These are phyloP conservation scores for Sonneratia alba DNA, from an alignment of 345 rosid genomes.

Conservation along the genomic window DNA sequence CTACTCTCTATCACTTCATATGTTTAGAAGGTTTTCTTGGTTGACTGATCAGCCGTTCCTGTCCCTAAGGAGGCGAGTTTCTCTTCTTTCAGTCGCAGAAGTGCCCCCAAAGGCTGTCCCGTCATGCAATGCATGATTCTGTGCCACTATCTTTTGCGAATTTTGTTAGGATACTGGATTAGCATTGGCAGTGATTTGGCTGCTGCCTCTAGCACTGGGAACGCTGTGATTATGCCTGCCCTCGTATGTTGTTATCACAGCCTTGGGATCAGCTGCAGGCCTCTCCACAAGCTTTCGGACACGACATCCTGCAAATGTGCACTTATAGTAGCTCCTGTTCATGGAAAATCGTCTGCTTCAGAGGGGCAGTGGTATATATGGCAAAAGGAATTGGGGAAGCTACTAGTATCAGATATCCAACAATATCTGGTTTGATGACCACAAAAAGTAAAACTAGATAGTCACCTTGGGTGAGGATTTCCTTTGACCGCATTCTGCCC, in stretches of 20 bases:
- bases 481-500: slow-evolving; percentile 97
- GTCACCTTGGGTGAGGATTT: slow-evolving; percentile 73
- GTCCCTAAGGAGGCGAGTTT: slow-evolving; percentile 32
- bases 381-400: no score
- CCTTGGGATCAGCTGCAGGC: slow-evolving; percentile 16
- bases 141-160: slow-evolving; percentile 8
- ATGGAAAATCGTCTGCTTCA: no score
- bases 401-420: no score
- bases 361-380: no score
- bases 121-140: slow-evolving; percentile 27
- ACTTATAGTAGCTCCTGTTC: slow-evolving; percentile 21
- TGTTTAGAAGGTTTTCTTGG: no score
- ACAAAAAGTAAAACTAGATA: no score
- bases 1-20: neutral
- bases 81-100: slow-evolving; percentile 65
- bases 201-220: slow-evolving; percentile 12
- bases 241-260: slow-evolving; percentile 22
- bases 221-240: slow-evolving; percentile 22
- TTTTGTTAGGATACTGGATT: no score
- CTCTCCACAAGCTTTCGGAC: slow-evolving; percentile 27
- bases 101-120: slow-evolving; percentile 40
- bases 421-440: no score
- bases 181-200: neutral
- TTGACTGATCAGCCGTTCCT: neutral
- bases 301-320: slow-evolving; percentile 17